Conservation (phyloP, 345 rosid genomes). For the Brassica rapa region DNA sequence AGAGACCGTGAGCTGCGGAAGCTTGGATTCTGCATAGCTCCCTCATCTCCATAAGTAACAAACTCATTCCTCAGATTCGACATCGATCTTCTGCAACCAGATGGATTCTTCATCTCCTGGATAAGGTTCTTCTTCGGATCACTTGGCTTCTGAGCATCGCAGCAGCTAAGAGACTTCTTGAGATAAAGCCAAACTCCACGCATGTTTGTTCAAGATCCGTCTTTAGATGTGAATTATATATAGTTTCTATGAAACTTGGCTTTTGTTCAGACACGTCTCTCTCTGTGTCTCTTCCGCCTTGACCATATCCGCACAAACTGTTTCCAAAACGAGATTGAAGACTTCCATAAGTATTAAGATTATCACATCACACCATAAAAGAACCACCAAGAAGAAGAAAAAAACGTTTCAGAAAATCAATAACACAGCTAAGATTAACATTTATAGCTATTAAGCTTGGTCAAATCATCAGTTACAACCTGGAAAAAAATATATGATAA, state of each 20-base stretch:
- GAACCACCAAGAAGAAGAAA: neutral
- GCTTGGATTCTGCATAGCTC: conserved; percentile 39
- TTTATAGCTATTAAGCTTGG: conserved; percentile 18
- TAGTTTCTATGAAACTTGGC: conserved; percentile 7
- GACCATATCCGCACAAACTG: conserved; percentile 28
- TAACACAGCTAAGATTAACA: conserved; percentile 4
- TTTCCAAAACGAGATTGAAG: conserved; percentile 25
- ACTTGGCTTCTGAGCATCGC: conserved; percentile 38
- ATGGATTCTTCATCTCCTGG: conserved; percentile 12
- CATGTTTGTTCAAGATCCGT: conserved; percentile 37
- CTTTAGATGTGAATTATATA: conserved; percentile 6
- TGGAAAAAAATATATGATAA: conserved; percentile 4
- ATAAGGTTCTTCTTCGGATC: conserved; percentile 37
- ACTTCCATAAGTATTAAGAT: conserved; percentile 33
- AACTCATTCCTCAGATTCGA: conserved; percentile 47
- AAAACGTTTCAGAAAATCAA: neutral
- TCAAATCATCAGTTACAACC: conserved; percentile 21
- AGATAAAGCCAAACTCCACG: conserved; percentile 50
- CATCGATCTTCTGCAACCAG: conserved; percentile 47
- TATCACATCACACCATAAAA: conserved; percentile 27
- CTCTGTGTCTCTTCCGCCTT: conserved; percentile 24
- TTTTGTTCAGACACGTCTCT: conserved; percentile 11
- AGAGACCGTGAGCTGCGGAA: conserved; percentile 55
- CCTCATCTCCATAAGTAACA: conserved; percentile 35
- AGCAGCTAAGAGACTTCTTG: conserved; percentile 52